Base-by-base conservation (phyloP, 495 filamentous ascomycete species). In the Neurospora hispaniola region DNA sequence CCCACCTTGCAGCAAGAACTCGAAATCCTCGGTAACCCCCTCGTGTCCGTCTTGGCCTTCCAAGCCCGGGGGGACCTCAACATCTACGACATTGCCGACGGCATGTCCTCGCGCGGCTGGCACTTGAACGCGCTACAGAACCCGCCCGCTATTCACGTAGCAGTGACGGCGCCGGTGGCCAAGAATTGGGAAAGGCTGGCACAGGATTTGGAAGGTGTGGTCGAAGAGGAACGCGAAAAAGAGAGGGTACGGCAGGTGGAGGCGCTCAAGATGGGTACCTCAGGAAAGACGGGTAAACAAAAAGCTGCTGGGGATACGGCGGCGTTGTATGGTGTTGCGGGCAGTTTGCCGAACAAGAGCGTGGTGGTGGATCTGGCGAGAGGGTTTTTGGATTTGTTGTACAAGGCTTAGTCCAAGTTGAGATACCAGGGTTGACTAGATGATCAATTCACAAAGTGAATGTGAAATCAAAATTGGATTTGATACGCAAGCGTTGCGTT, bases 331-430 rank as follows among this genome's bases (percentile, higher is more conserved):
- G 96, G 96, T 46, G 94, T 99, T 66, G 96, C 96, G 3, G 96
- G 96, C 14, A 94, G 92, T 77, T 83, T 99, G 77, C 96, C 96
- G 39, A 94, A 98, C 78, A 98, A 98, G 86, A 93, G 91, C 75
- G 90, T 99, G 35, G 93, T 99, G 70, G 93, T 91, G 78, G 93
- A 94, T 76, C 82, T 99, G 79, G 94, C 94, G 23, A 91, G 86
- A 72, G 96, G 94, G 38, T 99, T 98, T 83, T 86, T 99, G 77
- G 94, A 99, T 86, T 92, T 94, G 70, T 81, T 98, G 81, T 99
- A 98, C 80, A 98, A 98, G 85, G 93, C 93, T 54, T 97, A 31
- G 70, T 10, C 2, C 2, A 2, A 10, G 9, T 5, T 5, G 12
- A 42, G 4, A 44, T 16, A 16, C 6, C 16, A 39, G 18, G 70